phyloP scores from a whole-genome alignment of 208 protist genomes.

The Porcisia deanei region DNA sequence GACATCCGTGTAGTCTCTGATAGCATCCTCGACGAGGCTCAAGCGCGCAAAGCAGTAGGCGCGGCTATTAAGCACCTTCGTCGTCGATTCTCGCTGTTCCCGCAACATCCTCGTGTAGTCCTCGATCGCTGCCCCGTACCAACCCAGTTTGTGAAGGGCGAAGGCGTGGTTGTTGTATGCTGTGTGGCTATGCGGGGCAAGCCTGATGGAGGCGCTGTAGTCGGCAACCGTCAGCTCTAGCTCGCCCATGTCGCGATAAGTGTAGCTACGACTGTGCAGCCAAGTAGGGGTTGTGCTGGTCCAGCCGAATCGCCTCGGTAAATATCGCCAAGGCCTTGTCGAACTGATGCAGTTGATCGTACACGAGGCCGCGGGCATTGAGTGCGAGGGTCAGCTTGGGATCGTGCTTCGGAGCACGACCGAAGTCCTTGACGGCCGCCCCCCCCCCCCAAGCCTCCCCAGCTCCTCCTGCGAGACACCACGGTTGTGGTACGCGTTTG shows the following conservation, averaged over 20 bases:
- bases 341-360: constrained; percentile 61
- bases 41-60: constrained; percentile 76
- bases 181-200: constrained; percentile 34
- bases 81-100: constrained; percentile 19
- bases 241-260: constrained; percentile 62
- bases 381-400: constrained; percentile 59
- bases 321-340: constrained; percentile 69
- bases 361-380: constrained; percentile 79
- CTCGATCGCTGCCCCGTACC: constrained; percentile 46
- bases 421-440: constrained; percentile 85
- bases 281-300: constrained; percentile 60
- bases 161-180: constrained; percentile 63
- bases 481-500: constrained; percentile 89
- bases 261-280: constrained; percentile 77
- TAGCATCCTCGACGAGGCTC: constrained; percentile 59
- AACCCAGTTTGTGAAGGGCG: constrained; percentile 69
- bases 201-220: constrained; percentile 55
- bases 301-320: constrained; percentile 56
- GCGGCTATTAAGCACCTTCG: constrained; percentile 82
- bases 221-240: constrained; percentile 71
- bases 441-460: constrained; percentile 30
- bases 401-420: constrained; percentile 55
- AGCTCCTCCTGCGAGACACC: constrained; percentile 76
- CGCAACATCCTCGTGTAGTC: constrained; percentile 63
- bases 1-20: constrained; percentile 78